A percentile compares a stretch with the other conserved stretches of the same genome.
These are phyloP conservation scores for Aspergillus egyptiacus DNA, from an alignment of 495 filamentous ascomycete species.

Conservation along the genomic window DNA sequence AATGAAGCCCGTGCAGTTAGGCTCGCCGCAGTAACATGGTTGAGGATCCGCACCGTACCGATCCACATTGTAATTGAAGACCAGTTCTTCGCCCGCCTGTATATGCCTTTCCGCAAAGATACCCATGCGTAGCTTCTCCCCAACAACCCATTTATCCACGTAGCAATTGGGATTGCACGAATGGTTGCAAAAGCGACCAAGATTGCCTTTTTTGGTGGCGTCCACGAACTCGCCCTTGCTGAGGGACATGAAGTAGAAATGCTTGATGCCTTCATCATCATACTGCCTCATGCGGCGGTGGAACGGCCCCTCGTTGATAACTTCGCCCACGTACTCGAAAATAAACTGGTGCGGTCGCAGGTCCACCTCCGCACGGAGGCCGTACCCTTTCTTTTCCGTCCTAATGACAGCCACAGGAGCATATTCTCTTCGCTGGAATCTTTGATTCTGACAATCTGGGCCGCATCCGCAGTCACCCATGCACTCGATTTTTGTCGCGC, in stretches of 20 bases:
- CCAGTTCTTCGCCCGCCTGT: conserved; percentile 85
- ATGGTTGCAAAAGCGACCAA: conserved; percentile 97
- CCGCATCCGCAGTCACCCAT: conserved; percentile 82
- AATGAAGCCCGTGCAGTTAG: conserved; percentile 93
- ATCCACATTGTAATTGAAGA: conserved; percentile 99
- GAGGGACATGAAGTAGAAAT: conserved; percentile 99
- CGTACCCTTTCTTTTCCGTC: conserved; percentile 95
- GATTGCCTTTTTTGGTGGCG: conserved; percentile 92
- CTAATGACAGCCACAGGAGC: conserved; percentile 91
- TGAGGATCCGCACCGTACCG: conserved; percentile 95
- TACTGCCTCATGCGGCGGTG: conserved; percentile 85
- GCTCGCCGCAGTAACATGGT: conserved; percentile 92
- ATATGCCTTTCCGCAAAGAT: conserved; percentile 91
- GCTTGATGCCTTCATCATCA: conserved; percentile 90
- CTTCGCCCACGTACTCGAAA: conserved; percentile 97
- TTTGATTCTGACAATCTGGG: conserved; percentile 82
- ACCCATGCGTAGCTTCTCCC: conserved; percentile 97
- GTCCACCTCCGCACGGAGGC: conserved; percentile 72
- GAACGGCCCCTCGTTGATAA: conserved; percentile 88
- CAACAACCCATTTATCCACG: conserved; percentile 99
- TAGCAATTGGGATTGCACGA: conserved; percentile 99
- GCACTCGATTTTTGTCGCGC: conserved; percentile 96
- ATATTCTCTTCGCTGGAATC: conserved; percentile 87
- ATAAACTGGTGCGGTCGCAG: conserved; percentile 82
- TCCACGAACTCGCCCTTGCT: conserved; percentile 96